Percentiles rank a stretch among this genome's conserved stretches.
phyloP scores from a whole-genome alignment of 441 rosid species.

The Geranium incanum region DNA sequence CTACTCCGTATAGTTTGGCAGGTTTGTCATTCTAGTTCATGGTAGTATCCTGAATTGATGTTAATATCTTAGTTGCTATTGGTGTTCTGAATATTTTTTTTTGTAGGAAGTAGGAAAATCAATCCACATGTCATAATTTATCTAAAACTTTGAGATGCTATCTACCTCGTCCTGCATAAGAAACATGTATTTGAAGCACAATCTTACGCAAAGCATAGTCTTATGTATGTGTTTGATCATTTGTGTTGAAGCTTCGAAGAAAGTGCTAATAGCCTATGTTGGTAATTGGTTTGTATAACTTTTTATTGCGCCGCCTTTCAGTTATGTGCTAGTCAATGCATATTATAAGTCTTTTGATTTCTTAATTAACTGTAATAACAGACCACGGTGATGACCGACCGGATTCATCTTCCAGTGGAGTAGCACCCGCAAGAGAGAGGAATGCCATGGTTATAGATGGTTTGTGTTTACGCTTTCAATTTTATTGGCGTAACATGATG shows the following conservation, averaged over 20 bases:
- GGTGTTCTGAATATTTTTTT: not conserved
- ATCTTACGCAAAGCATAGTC: not conserved
- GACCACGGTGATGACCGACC: slow-evolving; percentile 48
- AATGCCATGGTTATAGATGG: slow-evolving; percentile 39
- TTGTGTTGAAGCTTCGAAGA: not conserved
- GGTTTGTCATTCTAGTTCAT: not conserved
- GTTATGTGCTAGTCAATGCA: not conserved
- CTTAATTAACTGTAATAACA: slow-evolving; percentile 30
- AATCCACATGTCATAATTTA: not conserved
- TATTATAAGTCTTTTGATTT: slow-evolving; percentile 1
- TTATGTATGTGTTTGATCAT: not conserved
- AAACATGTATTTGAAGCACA: not conserved
- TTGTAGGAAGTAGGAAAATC: not conserved
- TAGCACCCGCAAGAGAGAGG: slow-evolving; percentile 36
- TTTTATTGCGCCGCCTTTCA: not conserved
- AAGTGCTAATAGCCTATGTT: not conserved
- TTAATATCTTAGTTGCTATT: not conserved
- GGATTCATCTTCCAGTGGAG: slow-evolving; percentile 50
- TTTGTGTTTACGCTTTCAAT: slow-evolving; percentile 27
- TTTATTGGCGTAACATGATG: not conserved
- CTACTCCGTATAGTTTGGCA: not conserved
- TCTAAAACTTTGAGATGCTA: not conserved
- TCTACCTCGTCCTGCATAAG: not conserved
- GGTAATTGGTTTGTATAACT: not conserved
- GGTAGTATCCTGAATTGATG: not conserved